These are phyloP conservation scores for Astathelohania contejeani DNA, from an alignment of 371 early-diverging fungal species.

Conservation along the genomic window DNA sequence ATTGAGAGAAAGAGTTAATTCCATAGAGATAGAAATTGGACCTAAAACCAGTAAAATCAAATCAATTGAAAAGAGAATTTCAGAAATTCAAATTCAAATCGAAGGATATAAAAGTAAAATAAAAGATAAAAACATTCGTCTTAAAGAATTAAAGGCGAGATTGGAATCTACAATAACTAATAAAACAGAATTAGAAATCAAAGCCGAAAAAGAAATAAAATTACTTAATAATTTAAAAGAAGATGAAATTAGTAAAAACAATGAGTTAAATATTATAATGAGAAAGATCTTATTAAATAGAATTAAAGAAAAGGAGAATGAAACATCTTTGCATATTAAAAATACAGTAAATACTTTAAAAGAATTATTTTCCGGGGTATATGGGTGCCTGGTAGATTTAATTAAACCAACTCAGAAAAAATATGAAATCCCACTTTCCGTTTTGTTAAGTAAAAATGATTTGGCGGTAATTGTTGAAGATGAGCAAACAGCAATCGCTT, in stretches of 20 bases:
- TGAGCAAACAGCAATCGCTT: slow-evolving; percentile 54
- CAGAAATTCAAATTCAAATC: too few species aligned
- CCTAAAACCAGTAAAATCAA: too few species aligned
- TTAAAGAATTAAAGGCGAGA: too few species aligned
- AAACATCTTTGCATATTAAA: slow-evolving; percentile 59
- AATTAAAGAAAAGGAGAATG: slow-evolving; percentile 62
- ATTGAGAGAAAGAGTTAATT: too few species aligned
- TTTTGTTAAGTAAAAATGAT: slow-evolving; percentile 54
- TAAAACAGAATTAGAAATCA: slow-evolving; percentile 14
- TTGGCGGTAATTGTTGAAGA: slow-evolving; percentile 56
- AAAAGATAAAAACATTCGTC: too few species aligned
- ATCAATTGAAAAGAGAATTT: too few species aligned
- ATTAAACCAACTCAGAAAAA: slow-evolving; percentile 74
- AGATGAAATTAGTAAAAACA: slow-evolving; percentile 62
- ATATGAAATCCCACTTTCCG: slow-evolving; percentile 66
- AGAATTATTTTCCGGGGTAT: slow-evolving; percentile 66
- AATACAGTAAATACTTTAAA: slow-evolving; percentile 64
- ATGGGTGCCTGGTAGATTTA: slow-evolving; percentile 72
- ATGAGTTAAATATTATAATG: slow-evolving; percentile 55
- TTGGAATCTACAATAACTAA: too few species aligned
- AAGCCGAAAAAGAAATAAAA: slow-evolving; percentile 1
- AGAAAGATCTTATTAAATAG: slow-evolving; percentile 53
- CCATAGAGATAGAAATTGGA: too few species aligned
- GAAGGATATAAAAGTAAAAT: too few species aligned
- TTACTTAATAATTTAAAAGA: slow-evolving; percentile 2